These are phyloP conservation scores for Heliocybe sulcata DNA, from an alignment of 1,284 basidiomycete species.

Conservation along the genomic window DNA sequence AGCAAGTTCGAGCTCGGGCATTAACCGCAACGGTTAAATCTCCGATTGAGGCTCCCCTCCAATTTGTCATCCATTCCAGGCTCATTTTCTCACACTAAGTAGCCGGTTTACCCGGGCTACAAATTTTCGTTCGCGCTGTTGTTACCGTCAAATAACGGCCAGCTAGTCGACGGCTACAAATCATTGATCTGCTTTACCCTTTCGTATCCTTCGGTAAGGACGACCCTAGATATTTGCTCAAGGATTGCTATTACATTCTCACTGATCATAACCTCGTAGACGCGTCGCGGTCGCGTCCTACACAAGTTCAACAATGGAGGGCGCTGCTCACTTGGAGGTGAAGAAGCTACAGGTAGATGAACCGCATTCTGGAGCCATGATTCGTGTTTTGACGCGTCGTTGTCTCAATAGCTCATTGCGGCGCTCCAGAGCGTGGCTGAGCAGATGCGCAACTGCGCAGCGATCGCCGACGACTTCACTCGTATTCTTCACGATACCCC, in stretches of 20 bases:
- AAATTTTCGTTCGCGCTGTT: background rate
- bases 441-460: constrained; percentile 51
- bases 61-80: background rate
- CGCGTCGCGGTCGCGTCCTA: constrained; percentile 3
- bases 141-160: background rate
- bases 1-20: background rate
- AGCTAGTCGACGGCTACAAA: background rate
- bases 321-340: constrained; percentile 33
- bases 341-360: constrained; percentile 39
- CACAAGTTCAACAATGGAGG: constrained; percentile 11
- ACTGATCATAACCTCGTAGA: background rate
- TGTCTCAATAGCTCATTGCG: constrained; percentile 35
- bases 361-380: constrained; percentile 5
- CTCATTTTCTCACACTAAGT: background rate
- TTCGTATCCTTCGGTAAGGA: background rate
- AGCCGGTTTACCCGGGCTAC: background rate
- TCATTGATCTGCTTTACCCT: background rate
- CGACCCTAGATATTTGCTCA: background rate
- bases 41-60: constrained; percentile 14
- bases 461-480: constrained; percentile 45
- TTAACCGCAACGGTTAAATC: constrained; percentile 4
- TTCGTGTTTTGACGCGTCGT: constrained; percentile 5
- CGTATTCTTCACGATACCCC: constrained; percentile 14
- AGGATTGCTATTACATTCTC: background rate
- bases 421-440: constrained; percentile 48